Evolutionary conservation across 148 eudicot species (phyloP), one percentile per base, ranked within the genome.

Genomic region (Silene uniflora): DNA sequence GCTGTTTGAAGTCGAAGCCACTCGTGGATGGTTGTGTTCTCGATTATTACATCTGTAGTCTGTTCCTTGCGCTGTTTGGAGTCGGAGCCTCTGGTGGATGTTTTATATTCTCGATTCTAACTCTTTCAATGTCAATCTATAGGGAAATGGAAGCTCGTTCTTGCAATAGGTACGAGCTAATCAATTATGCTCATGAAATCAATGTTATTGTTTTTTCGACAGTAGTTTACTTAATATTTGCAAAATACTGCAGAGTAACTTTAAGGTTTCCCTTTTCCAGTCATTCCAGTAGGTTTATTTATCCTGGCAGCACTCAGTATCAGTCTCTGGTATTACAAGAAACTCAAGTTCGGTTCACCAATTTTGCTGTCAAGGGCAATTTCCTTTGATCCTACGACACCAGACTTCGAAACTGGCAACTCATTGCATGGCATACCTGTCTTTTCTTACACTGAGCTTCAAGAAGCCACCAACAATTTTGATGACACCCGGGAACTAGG

Each of bases 401-500:
- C 73, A 24, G 74, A 79, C 44, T 19, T 74, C 10, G 74, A 79
- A 78, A 27, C 3, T 62, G 62, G 71, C 49, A 62, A 12, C 70
- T 62, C 80, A n/a, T 47, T 77, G 23, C 46, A 61, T 16, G 75
- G 75, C 42, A 29, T 77, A 29, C 71, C 80, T 1, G 71, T 77
- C 69, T 77, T 77, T 72, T 49, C 63, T 59, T 77, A 71, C 19
- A 29, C 17, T 27, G 71, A 77, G 47, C 80, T 77, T 47, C 70
- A 71, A 25, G 75, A 77, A 54, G 80, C 80, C 19, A 77, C 80
- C 55, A 71, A 71, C 61, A 49, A 77, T 63, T 77, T 77, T 35
- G 80, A 77, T 65, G 69, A 44, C 8, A 9, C 60, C 9, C 23
- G 21, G 25, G 72, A 68, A 22, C 75, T 77, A 25, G 80, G 80